A percentile compares a stretch with the other conserved stretches of the same genome.
Evolutionary conservation across 768 basidiomycete species (phyloP).

Genomic region (Asterophora lycoperdoides): DNA sequence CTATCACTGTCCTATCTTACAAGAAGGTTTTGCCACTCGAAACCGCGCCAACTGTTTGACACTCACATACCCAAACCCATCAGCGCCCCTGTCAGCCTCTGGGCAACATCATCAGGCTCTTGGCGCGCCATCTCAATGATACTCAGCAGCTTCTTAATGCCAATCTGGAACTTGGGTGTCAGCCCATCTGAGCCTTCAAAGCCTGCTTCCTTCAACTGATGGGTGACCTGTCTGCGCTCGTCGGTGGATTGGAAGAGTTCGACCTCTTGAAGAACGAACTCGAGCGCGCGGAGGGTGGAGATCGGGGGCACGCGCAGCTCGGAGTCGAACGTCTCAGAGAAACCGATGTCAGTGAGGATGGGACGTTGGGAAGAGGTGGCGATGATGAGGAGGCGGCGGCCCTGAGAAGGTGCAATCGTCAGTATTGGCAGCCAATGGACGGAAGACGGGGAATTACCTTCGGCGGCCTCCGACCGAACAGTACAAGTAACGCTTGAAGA

Average conservation of each 20-base stretch:
- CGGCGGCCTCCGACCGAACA: slow-evolving; percentile 86
- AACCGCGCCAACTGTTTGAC: too few species aligned
- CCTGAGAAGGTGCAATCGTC: slow-evolving; percentile 32
- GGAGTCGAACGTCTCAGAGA: slow-evolving; percentile 86
- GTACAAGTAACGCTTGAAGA: slow-evolving; percentile 83
- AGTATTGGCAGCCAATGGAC: not conserved
- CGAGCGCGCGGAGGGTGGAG: slow-evolving; percentile 63
- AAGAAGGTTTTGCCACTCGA: not conserved
- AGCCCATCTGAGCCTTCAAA: slow-evolving; percentile 48
- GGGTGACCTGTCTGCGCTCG: slow-evolving; percentile 56
- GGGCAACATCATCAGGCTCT: slow-evolving; percentile 80
- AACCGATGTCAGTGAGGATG: slow-evolving; percentile 83
- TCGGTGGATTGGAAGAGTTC: slow-evolving; percentile 61
- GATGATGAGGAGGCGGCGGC: slow-evolving; percentile 85
- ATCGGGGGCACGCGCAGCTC: slow-evolving; percentile 84
- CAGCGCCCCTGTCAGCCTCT: slow-evolving; percentile 60
- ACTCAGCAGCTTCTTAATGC: slow-evolving; percentile 90
- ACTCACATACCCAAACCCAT: slow-evolving; percentile 46
- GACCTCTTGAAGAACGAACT: slow-evolving; percentile 73
- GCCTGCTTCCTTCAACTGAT: slow-evolving; percentile 69
- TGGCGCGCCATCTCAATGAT: slow-evolving; percentile 96
- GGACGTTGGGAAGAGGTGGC: slow-evolving; percentile 88
- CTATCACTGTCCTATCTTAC: not conserved
- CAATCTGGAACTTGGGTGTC: slow-evolving; percentile 61
- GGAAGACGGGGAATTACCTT: slow-evolving; percentile 50